Percentiles rank a stretch among this genome's conserved stretches.
Conservation (phyloP, 805 yeast species). For the Lipomyces mesembrius region DNA sequence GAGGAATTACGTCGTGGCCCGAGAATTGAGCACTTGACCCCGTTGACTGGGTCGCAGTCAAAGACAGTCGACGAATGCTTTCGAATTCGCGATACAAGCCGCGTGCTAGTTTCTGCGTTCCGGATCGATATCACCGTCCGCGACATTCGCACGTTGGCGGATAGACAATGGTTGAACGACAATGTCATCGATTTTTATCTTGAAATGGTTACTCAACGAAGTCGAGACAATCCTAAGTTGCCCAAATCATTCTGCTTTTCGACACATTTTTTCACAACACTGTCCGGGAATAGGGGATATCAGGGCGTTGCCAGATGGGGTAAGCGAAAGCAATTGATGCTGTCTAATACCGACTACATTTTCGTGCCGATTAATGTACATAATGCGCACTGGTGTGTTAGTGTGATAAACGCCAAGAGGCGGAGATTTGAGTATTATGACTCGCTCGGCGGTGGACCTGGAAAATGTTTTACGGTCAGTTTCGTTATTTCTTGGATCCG, state of each 20-base stretch:
- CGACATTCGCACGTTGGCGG: slow-evolving; percentile 73
- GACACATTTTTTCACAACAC: slow-evolving; percentile 82
- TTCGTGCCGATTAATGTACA: slow-evolving; percentile 84
- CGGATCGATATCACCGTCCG: slow-evolving; percentile 63
- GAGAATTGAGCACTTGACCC: slow-evolving; percentile 41
- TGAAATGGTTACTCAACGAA: slow-evolving; percentile 55
- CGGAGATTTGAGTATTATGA: slow-evolving; percentile 73
- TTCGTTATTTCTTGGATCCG: neutral
- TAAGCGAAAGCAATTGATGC: slow-evolving; percentile 69
- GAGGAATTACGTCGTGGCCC: slow-evolving; percentile 23
- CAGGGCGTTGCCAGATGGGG: slow-evolving; percentile 84
- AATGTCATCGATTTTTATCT: slow-evolving; percentile 84
- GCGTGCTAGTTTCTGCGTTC: slow-evolving; percentile 41
- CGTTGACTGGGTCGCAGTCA: slow-evolving; percentile 46
- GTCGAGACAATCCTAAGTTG: slow-evolving; percentile 44
- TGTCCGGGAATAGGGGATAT: slow-evolving; percentile 69
- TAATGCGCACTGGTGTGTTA: slow-evolving; percentile 90
- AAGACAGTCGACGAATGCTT: slow-evolving; percentile 47
- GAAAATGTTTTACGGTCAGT: slow-evolving; percentile 45
- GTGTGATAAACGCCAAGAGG: slow-evolving; percentile 67
- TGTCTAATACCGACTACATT: slow-evolving; percentile 65
- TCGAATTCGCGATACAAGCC: slow-evolving; percentile 41
- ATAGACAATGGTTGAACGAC: slow-evolving; percentile 86
- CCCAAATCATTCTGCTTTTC: slow-evolving; percentile 70
- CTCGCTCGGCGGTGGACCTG: slow-evolving; percentile 60